A percentile compares a stretch with the other conserved stretches of the same genome.
phyloP scores from a whole-genome alignment of 2,329 filamentous ascomycete species.

The Iodosphaeria phyllophila region DNA sequence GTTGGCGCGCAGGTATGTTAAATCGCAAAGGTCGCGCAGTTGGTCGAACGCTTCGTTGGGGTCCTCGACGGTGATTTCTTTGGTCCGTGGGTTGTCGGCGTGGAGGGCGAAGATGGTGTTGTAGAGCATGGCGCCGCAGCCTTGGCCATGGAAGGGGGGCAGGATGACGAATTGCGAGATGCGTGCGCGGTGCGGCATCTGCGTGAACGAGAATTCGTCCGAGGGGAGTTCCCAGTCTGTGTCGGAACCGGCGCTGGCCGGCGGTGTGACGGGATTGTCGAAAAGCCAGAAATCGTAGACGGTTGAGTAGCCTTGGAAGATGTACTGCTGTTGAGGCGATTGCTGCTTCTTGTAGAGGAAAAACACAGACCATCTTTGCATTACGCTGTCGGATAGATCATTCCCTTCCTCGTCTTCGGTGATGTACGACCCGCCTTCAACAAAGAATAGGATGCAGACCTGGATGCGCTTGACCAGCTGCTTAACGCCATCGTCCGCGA shows the following conservation, averaged over 20 bases:
- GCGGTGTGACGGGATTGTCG: constrained; percentile 25
- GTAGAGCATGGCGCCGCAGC: constrained; percentile 68
- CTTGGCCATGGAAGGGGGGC: constrained; percentile 66
- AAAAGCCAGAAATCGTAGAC: constrained; percentile 72
- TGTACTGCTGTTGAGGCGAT: constrained; percentile 38
- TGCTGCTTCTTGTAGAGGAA: constrained; percentile 56
- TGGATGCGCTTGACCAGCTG: constrained; percentile 65
- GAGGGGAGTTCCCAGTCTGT: constrained; percentile 24
- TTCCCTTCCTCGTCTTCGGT: constrained; percentile 23
- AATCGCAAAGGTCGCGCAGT: constrained; percentile 56
- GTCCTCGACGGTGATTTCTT: constrained; percentile 84
- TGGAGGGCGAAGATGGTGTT: constrained; percentile 56
- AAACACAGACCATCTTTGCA: constrained; percentile 82
- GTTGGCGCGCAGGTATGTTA: constrained; percentile 40
- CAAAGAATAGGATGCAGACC: constrained; percentile 69
- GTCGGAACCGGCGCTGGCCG: constrained; percentile 14
- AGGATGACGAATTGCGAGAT: constrained; percentile 90
- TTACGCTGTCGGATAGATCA: constrained; percentile 52
- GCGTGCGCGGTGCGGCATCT: constrained; percentile 58
- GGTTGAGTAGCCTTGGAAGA: constrained; percentile 76
- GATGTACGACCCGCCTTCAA: constrained; percentile 77
- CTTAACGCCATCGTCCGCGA: constrained; percentile 51
- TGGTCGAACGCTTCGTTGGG: constrained; percentile 77
- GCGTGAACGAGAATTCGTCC: constrained; percentile 26
- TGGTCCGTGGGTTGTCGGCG: constrained; percentile 45